Evolutionary conservation across 2,329 filamentous ascomycete genomes (phyloP).

Genomic region (Juglanconis sp.): DNA sequence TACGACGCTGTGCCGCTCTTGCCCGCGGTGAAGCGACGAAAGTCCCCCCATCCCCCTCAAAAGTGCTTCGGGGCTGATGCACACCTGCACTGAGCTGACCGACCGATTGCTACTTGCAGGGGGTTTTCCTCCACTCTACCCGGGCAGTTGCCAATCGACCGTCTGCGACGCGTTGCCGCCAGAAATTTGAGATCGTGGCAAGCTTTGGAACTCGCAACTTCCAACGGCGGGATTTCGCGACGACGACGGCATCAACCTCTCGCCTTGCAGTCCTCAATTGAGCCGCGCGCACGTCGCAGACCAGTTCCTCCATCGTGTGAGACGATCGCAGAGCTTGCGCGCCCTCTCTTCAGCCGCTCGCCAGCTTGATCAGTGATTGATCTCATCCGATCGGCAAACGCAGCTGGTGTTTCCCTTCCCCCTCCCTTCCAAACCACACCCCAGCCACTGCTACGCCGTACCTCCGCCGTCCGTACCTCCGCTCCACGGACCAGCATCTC

Average conservation of each 20-base stretch:
- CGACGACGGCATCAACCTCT: not conserved
- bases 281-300: conserved; percentile 7
- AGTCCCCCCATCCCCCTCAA: not conserved
- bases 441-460: conserved; percentile 5
- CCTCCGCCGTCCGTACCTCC: not conserved
- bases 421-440: conserved; percentile 7
- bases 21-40: not conserved
- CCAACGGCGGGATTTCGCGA: not conserved
- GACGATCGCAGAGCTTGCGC: conserved; percentile 9
- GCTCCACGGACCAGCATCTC: no score
- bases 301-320: not conserved
- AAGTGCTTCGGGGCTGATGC: not conserved
- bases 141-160: not conserved
- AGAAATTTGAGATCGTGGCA: not conserved
- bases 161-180: not conserved
- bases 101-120: not conserved
- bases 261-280: conserved; percentile 14
- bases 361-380: conserved; percentile 6
- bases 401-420: not conserved
- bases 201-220: not conserved
- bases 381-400: not conserved
- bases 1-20: not conserved
- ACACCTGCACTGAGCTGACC: not conserved
- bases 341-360: not conserved
- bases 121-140: not conserved